phyloP scores from a whole-genome alignment of 208 protist species.

The Leishmania tropica region DNA sequence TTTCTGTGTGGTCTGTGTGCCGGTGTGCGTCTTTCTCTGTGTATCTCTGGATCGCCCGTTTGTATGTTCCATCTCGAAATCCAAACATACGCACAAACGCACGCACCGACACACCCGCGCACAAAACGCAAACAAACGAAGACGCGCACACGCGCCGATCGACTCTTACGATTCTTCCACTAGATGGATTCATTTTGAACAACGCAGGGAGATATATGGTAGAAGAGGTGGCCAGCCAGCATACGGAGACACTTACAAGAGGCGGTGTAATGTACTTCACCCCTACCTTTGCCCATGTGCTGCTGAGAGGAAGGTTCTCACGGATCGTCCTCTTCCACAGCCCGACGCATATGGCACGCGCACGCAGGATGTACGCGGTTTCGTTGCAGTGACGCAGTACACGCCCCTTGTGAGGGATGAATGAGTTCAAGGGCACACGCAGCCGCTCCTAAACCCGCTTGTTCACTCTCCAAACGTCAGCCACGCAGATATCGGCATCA shows the following conservation, averaged over 20 bases:
- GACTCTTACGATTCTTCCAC: neutral
- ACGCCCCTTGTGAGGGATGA: neutral
- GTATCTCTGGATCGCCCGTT: neutral
- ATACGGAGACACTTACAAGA: too few relatives aligned
- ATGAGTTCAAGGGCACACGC: neutral
- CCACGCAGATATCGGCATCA: neutral
- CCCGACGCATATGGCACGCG: neutral
- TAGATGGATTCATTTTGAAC: neutral
- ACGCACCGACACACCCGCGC: neutral
- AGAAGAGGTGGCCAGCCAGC: neutral
- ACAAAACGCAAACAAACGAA: neutral
- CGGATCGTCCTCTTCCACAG: neutral
- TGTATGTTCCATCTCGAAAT: neutral
- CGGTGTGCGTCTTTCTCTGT: neutral
- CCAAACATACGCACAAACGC: neutral
- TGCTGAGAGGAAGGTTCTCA: neutral
- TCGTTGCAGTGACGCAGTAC: neutral
- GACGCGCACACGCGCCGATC: neutral
- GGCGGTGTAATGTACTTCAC: neutral
- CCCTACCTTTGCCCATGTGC: neutral
- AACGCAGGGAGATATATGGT: neutral
- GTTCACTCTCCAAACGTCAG: neutral
- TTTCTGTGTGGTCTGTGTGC: slow-evolving; percentile 4
- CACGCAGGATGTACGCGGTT: neutral
- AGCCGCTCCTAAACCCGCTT: neutral